Evolutionary conservation across 164 flowering plant species (phyloP), one percentile per base, ranked within the genome.

Genomic region (Umbilicus rupestris): DNA sequence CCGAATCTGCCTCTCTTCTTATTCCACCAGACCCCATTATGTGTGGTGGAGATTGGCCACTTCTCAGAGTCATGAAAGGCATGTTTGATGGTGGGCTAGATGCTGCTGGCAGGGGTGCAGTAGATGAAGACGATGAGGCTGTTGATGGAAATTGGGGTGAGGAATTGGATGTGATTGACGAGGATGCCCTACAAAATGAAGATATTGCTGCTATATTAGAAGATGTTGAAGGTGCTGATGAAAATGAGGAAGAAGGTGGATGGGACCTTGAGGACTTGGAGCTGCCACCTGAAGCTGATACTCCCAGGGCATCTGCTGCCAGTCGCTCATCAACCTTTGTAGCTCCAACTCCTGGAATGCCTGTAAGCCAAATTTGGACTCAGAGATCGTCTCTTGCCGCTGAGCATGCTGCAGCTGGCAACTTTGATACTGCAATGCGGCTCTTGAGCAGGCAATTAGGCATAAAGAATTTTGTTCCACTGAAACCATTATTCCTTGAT

Each of bases 331-430:
- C 86, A 16, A 79, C 69, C 10, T 90, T 92, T 80, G 89, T 88
- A 24, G 77, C 88, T 29, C 98, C 95, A 12, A 80, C 83, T 49
- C 87, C 82, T 37, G 98, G 98, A 17, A 84, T 85, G 87, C 85
- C 95, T 46, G 89, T 84, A 1, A 87, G 85, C 77, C 96, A 87
- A 77, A 85, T 87, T 46, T 90, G 98, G 98, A 78, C 65, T 35
- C 95, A 88, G 75, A 81, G 69, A 63, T 92, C 96, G 2, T 87
- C 95, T 63, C 88, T 92, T 71, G 93, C 96, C 46, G 91, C 91
- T 26, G 98, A 90, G 67, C 98, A 92, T 78, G 98, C 95, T 33
- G 98, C 98, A 41, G 95, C 95, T 65, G 98, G 96, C 30, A 83
- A 87, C 69, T 91, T 89, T 41, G 91, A 86, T 41, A 84, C 88